phyloP scores from a whole-genome alignment of 176 grass and related monocot species.

The Triticum urartu region DNA sequence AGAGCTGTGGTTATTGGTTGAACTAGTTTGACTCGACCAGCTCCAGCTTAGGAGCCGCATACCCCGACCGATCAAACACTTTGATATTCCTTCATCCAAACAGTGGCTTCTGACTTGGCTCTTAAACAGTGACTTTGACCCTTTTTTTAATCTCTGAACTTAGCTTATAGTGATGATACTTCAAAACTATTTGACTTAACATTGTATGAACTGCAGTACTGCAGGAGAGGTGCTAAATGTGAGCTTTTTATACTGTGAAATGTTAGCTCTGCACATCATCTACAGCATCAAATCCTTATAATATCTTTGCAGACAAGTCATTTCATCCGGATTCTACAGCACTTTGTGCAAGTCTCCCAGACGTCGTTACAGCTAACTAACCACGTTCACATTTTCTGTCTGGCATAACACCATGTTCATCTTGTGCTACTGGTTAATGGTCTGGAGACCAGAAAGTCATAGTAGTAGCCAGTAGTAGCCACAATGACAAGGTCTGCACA shows the following conservation, averaged over 20 bases:
- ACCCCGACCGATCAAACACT: not conserved
- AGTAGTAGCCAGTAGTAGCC: no score
- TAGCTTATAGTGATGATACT: not conserved
- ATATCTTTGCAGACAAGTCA: not conserved
- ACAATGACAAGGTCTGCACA: not conserved
- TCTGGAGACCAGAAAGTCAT: not conserved
- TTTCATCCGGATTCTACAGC: not conserved
- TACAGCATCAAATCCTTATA: not conserved
- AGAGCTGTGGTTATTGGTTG: not conserved
- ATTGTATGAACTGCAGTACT: not conserved
- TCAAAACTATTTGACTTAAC: conserved; percentile 41
- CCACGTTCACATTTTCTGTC: not conserved
- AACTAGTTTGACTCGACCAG: not conserved
- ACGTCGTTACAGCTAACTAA: not conserved
- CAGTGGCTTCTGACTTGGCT: not conserved
- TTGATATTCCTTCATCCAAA: conserved; percentile 4
- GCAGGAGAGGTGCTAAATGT: not conserved
- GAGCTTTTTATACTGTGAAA: not conserved
- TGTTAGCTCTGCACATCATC: not conserved
- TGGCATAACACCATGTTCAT: not conserved
- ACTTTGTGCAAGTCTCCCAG: not conserved
- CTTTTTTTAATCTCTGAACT: not conserved
- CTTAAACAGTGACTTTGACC: conserved; percentile 22
- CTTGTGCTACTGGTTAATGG: not conserved
- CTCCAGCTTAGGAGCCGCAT: not conserved